Evolutionary conservation across 1,284 basidiomycete genomes (phyloP), one percentile per base, ranked within the genome.

Genomic region (Fistulina hepatica): DNA sequence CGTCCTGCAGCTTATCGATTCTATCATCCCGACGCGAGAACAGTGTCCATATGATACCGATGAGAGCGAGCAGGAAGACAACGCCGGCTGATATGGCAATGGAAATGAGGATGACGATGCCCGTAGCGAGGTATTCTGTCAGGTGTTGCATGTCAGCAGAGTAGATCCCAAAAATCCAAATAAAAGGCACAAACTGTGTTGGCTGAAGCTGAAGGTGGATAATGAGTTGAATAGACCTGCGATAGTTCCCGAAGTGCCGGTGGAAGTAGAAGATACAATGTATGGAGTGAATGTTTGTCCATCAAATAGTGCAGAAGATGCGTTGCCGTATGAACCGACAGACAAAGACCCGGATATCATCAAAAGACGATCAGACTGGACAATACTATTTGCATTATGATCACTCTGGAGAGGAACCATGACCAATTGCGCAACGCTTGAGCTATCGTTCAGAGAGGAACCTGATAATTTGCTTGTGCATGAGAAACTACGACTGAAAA

Each of bases 31-130:
- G 71, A 33, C 88, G 70, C 16, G 84, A 79, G 55, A 90, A 79
- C 10, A 95, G 69, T 1, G 90, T 82, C 80, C 90, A 89, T 28
- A 97, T 63, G 33, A 97, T 82, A 33, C 89, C 90, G 41, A 92
- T 69, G 24, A 95, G 64, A 11, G 89, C 83, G 16, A 97, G 69
- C 1, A 97, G 63, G 64, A 98, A 92, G 37, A 98, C 89, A 17
- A 97, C 77, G 19, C 92, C 94, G 8, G 93, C 90, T 4, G 89
- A 81, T 46, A 97, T 95, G 21, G 93, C 94, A 49, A 98, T 97
- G 4, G 91, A 94, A 49, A 98, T 93, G 26, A 97, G 72, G 45
- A 98, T 97, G 39, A 98, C 90, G 25, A 97, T 72, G 2, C 93
- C 95, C 17, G 80, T 77, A 1, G 91, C 89, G 36, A 97, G 74